phyloP scores from a whole-genome alignment of 2,329 filamentous ascomycete genomes.

The Phaeoacremonium minimum region DNA sequence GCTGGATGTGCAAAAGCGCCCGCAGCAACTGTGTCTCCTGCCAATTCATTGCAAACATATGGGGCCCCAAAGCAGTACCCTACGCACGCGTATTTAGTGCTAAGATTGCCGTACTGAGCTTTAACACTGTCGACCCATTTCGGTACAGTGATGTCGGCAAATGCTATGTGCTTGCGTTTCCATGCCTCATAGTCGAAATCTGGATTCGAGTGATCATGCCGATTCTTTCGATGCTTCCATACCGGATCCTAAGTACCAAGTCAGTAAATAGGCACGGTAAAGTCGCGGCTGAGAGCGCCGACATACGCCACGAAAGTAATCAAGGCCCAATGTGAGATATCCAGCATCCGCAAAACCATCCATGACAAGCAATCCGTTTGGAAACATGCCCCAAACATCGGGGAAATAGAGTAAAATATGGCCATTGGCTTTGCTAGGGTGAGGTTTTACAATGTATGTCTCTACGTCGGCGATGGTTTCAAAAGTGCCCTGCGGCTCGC shows the following conservation, averaged over 20 bases:
- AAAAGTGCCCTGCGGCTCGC: constrained; percentile 27
- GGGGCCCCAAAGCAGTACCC: constrained; percentile 38
- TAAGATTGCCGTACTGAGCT: constrained; percentile 23
- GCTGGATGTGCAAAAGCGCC: constrained; percentile 49
- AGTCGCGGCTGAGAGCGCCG: not conserved
- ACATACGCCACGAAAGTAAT: constrained; percentile 38
- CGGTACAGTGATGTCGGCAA: constrained; percentile 36
- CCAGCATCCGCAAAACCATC: constrained; percentile 39
- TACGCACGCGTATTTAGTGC: constrained; percentile 32
- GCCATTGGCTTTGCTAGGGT: constrained; percentile 30
- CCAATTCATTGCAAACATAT: constrained; percentile 37
- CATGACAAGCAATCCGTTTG: constrained; percentile 38
- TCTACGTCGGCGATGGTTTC: constrained; percentile 26
- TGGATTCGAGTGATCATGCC: constrained; percentile 23
- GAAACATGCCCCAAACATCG: constrained; percentile 38
- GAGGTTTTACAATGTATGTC: constrained; percentile 29
- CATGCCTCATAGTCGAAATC: constrained; percentile 44
- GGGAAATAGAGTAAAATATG: constrained; percentile 40
- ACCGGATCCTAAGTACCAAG: constrained; percentile 32
- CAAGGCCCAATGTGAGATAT: constrained; percentile 34
- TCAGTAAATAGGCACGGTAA: not conserved
- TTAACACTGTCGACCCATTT: constrained; percentile 35
- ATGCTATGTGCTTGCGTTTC: constrained; percentile 37
- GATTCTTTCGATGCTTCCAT: constrained; percentile 30
- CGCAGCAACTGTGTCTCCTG: constrained; percentile 26